A percentile compares a stretch with the other conserved stretches of the same genome.
phyloP scores from a whole-genome alignment of 169 alveolate genomes.

The Cyclospora cayetanensis region DNA sequence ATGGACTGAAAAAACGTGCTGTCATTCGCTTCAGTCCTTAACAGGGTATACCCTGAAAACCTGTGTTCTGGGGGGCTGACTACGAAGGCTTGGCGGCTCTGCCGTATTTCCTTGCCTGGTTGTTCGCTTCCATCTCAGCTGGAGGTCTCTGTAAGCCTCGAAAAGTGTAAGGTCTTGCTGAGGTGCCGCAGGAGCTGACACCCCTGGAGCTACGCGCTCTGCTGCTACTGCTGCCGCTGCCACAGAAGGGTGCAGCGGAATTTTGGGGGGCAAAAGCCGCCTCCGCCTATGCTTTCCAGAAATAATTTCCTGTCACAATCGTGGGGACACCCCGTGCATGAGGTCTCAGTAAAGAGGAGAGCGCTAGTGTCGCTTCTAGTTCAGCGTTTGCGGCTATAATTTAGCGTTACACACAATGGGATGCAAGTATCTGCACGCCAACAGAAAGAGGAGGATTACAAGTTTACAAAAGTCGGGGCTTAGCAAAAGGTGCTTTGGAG shows the following conservation, averaged over 20 bases:
- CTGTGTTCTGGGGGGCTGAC: too few species aligned
- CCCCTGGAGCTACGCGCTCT: constrained; percentile 31
- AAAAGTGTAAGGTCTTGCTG: constrained; percentile 61
- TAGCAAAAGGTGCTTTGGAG: too few species aligned
- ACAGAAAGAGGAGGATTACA: neutral
- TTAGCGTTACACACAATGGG: too few species aligned
- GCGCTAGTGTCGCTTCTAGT: too few species aligned
- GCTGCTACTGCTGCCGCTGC: constrained; percentile 60
- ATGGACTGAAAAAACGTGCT: too few species aligned
- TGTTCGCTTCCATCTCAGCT: constrained; percentile 66
- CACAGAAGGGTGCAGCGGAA: constrained; percentile 84
- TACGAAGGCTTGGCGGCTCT: too few species aligned
- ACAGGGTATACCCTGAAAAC: too few species aligned
- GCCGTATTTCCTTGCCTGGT: constrained; percentile 32
- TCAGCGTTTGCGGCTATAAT: too few species aligned
- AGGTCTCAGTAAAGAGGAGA: neutral
- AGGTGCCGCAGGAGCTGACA: constrained; percentile 40
- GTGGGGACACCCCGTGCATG: too few species aligned
- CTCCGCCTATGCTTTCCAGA: constrained; percentile 85
- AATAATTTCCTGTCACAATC: constrained; percentile 82
- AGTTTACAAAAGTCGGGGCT: neutral
- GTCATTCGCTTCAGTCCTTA: too few species aligned
- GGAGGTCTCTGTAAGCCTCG: constrained; percentile 64
- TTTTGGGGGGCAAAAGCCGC: constrained; percentile 83
- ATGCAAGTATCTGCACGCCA: too few species aligned